phyloP scores from a whole-genome alignment of 768 basidiomycete species.

The Podaxis sp. region DNA sequence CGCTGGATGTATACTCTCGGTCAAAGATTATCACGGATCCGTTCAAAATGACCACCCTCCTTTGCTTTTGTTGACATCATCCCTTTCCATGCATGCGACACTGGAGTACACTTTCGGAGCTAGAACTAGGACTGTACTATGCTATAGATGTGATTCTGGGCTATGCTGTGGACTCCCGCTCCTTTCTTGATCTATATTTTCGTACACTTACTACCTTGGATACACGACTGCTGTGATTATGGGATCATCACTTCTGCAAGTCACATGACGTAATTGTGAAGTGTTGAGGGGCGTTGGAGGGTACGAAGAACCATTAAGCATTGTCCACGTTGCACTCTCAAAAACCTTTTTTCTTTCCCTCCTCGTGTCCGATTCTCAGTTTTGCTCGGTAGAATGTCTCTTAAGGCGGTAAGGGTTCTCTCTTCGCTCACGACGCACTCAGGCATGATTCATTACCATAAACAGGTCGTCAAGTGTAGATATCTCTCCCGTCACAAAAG shows the following conservation, averaged over 20 bases:
- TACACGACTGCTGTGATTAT: neutral
- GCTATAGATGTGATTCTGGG: neutral
- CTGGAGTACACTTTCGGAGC: neutral
- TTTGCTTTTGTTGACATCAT: neutral
- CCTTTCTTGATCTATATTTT: neutral
- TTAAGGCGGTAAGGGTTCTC: conserved; percentile 62
- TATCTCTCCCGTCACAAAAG: conserved; percentile 11
- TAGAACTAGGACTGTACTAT: neutral
- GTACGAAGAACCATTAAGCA: neutral
- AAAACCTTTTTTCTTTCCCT: neutral
- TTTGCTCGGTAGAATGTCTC: conserved; percentile 45
- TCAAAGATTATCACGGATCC: conserved; percentile 19
- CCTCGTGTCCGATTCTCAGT: neutral
- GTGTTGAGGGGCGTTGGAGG: neutral
- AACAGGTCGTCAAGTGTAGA: conserved; percentile 60
- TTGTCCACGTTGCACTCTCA: conserved; percentile 7
- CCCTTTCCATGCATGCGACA: neutral
- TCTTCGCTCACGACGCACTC: neutral
- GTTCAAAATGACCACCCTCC: neutral
- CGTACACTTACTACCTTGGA: neutral
- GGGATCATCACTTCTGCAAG: neutral
- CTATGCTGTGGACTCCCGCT: neutral
- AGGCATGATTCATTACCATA: conserved; percentile 3
- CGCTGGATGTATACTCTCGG: conserved; percentile 25
- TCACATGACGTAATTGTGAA: conserved; percentile 7